Evolutionary conservation across 108 stramenopile genomes (phyloP), one percentile per base, ranked within the genome.

Genomic region (Nitzschia palea): DNA sequence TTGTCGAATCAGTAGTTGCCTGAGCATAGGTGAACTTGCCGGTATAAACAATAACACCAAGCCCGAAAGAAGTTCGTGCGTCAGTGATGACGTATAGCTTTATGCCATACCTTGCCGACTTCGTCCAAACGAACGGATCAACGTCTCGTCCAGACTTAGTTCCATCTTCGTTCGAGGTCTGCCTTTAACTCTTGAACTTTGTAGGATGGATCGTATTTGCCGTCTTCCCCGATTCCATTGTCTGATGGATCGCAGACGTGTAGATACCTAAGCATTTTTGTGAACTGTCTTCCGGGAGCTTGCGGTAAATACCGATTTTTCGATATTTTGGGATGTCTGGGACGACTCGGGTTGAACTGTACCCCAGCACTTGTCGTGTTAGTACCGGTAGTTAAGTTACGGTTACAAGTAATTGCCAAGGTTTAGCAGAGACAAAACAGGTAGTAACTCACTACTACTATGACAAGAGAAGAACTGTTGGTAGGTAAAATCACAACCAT

Each of bases 81-180:
- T 61, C 60, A 12, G 40, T 44, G 9, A 61, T 22, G 18, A 61
- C 60, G 43, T 5, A 43, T 14, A 61, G 18, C 29, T 56, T 56
- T 8, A 31, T 32, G 9, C 55, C 55, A 32, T 31, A 28, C 18
- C 30, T 8, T 10, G 29, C n/a, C 40, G 60, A 4, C 40, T 61
- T 44, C n/a, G 8, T 15, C 55, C 55, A 43, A 40, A 43, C 4
- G 60, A 36, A 5, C 40, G 40, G 6, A 61, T 25, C 5, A 61
- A 23, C 5, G 60, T 43, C 23, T 61, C 60, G 10, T 61, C 40
- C 12, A 61, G 60, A 40, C 40, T 43, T 10, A 61, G 4, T 4
- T 25, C 10, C 5, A 61, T 43, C 60, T 20, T 43, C 25, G 9
- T 26, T 43, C 15, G 8, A 56, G 55, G 27, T 27, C 29, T 31